Evolutionary conservation across 495 filamentous ascomycete species (phyloP), one percentile per base, ranked within the genome.

Genomic region (Oidiodendron maius): DNA sequence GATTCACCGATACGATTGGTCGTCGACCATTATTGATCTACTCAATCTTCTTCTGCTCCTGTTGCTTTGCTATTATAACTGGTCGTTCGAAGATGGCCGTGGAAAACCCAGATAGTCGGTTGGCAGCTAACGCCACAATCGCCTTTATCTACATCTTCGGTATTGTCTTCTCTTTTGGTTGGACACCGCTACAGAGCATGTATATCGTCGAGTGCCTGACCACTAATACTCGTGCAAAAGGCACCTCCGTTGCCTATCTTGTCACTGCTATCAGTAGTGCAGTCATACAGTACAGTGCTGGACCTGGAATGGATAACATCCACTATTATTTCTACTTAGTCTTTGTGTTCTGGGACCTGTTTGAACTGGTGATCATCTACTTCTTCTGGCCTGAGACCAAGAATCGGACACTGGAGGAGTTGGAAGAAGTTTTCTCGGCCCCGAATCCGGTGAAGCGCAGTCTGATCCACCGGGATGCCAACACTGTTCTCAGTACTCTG

Each of bases 151-250:
- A 74, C 57, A 57, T 82, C 4, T 81, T 80, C 61, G 77, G 79
- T n/a, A n/a, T 77, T 39, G 68, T 77, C 56, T 81, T 77, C 57
- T 77, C 72, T 12, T 71, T 80, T 49, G 77, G 70, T 16, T 80
- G 76, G 64, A 81, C 77, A 17, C 77, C 78, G 11, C 67, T 82
- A 22, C 69, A 78, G 25, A 72, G 71, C 48, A 21, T 78, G 30
- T 80, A 82, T 44, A 77, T 78, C 24, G 73, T 80, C 18, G 83
- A 86, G 63, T 74, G 68, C 44, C 64, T 87, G 11, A 55, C 66
- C 11, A 77, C 66, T 48, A 71, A 78, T 48, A 70, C 64, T 24
- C 72, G 78, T 15, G 78, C 71, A n/a, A 82, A 82, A 62, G 78
- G 78, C 1, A 75, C 76, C 64, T 76, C 58, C 3, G 59, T 69